Conservation (phyloP, 1,284 basidiomycete species). For the Boletus semigastroideus region DNA sequence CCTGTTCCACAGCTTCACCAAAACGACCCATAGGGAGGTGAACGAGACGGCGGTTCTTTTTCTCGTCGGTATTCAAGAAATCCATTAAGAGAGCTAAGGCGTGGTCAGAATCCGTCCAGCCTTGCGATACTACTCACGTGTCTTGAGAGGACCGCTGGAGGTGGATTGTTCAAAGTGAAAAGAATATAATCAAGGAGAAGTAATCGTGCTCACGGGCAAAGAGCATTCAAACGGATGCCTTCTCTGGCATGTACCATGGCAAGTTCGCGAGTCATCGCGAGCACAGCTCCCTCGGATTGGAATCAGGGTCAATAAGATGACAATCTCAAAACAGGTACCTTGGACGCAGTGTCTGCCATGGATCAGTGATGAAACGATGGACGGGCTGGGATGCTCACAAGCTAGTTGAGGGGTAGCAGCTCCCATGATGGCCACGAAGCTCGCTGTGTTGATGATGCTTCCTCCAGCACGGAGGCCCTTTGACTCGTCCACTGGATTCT, state of each 20-base stretch:
- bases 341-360: conserved; percentile 77
- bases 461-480: conserved; percentile 85
- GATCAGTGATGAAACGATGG: conserved; percentile 1
- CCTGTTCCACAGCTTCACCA: conserved; percentile 94
- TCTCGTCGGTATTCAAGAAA: conserved; percentile 96
- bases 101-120: not conserved
- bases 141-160: conserved; percentile 84
- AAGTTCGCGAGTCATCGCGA: conserved; percentile 97
- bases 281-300: conserved; percentile 77
- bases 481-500: conserved; percentile 79
- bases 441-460: conserved; percentile 96
- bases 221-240: conserved; percentile 92
- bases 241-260: conserved; percentile 97
- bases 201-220: conserved; percentile 79
- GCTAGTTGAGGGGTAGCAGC: conserved; percentile 96
- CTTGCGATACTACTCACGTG: conserved; percentile 54
- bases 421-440: conserved; percentile 91
- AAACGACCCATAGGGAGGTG: conserved; percentile 97
- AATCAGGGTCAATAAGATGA: conserved; percentile 9
- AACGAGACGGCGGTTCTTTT: conserved; percentile 85
- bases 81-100: conserved; percentile 88
- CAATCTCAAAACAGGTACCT: conserved; percentile 43
- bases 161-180: conserved; percentile 3
- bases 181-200: not conserved
- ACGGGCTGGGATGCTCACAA: conserved; percentile 52